Conservation (phyloP, 306 rosid genomes). For the Sophora flavescens region DNA sequence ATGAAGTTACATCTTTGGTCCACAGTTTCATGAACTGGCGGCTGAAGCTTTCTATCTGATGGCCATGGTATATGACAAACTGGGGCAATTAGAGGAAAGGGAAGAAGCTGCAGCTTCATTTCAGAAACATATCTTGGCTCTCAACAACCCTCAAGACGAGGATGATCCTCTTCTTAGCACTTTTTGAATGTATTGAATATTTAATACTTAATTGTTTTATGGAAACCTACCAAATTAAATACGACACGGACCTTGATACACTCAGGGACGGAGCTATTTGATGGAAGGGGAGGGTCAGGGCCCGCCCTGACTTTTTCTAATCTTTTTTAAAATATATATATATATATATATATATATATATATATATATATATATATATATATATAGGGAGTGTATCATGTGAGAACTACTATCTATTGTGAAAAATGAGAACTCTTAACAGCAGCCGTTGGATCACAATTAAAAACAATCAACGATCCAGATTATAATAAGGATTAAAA, state of each 20-base stretch:
- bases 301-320: too few species aligned
- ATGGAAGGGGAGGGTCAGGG: too few species aligned
- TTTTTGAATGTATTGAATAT: constrained; percentile 43
- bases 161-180: constrained; percentile 56
- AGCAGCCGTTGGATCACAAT: too few species aligned
- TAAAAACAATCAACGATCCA: too few species aligned
- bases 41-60: constrained; percentile 95
- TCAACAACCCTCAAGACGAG: constrained; percentile 60
- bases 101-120: constrained; percentile 88
- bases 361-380: too few species aligned
- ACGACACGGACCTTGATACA: neutral
- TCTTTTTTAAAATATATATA: too few species aligned
- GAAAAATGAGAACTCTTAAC: too few species aligned
- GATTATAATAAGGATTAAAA: too few species aligned
- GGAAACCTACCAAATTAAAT: neutral
- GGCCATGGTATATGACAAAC: constrained; percentile 85
- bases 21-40: constrained; percentile 87
- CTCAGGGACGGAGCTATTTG: too few species aligned
- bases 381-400: too few species aligned
- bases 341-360: too few species aligned
- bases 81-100: constrained; percentile 73
- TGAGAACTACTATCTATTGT: too few species aligned
- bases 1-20: constrained; percentile 28
- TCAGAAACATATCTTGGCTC: constrained; percentile 73
- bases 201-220: constrained; percentile 7